A percentile compares a stretch with the other conserved stretches of the same genome.
Conservation (phyloP, 306 rosid genomes). For the Castanea mollissima region DNA sequence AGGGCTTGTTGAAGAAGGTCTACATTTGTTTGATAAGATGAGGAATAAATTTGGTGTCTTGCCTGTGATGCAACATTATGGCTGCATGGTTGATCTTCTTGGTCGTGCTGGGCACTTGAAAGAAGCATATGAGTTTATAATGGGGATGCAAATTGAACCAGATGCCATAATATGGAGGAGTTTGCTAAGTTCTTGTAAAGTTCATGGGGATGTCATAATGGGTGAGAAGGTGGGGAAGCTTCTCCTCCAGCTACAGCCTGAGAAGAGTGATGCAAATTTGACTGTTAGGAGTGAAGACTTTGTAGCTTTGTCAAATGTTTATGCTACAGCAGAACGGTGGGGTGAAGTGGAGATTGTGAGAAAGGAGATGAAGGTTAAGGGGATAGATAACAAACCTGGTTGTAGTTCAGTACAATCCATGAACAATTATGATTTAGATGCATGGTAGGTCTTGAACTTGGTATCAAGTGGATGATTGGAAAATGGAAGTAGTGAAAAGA, state of each 20-base stretch:
- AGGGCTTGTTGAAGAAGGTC: constrained; percentile 62
- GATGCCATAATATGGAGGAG: constrained; percentile 70
- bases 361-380: constrained; percentile 53
- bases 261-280: constrained; percentile 18
- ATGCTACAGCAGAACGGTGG: constrained; percentile 77
- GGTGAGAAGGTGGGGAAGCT: constrained; percentile 83
- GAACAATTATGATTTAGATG: constrained; percentile 9
- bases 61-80: constrained; percentile 60
- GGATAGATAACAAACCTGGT: constrained; percentile 56
- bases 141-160: constrained; percentile 49
- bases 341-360: constrained; percentile 59
- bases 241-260: constrained; percentile 41
- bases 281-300: constrained; percentile 56
- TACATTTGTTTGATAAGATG: constrained; percentile 46
- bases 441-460: constrained; percentile 8
- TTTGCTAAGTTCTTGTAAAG: constrained; percentile 64
- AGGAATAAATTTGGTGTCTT: constrained; percentile 39
- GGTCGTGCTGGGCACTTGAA: constrained; percentile 58
- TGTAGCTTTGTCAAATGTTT: constrained; percentile 74
- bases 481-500: neutral
- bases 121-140: constrained; percentile 61
- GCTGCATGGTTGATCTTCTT: constrained; percentile 75
- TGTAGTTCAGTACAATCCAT: constrained; percentile 55
- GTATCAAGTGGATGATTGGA: neutral
- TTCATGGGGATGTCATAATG: constrained; percentile 59